These are phyloP conservation scores for Lichtheimia ornata DNA, from an alignment of 371 early-diverging fungal genomes.

Conservation along the genomic window DNA sequence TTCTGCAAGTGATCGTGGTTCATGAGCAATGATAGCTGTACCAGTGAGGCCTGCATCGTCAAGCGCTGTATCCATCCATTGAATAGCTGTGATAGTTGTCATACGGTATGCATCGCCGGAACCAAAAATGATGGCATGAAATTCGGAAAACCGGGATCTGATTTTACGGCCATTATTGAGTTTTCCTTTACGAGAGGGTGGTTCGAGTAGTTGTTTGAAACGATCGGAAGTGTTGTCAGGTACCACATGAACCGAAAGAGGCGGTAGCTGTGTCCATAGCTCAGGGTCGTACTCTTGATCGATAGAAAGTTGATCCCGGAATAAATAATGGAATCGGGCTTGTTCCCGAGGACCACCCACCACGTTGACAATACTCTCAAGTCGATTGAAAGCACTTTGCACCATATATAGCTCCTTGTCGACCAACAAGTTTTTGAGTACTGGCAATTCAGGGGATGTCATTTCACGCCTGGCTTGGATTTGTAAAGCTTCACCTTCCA, in stretches of 20 bases:
- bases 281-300: constrained; percentile 17
- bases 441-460: constrained; percentile 35
- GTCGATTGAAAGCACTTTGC: constrained; percentile 47
- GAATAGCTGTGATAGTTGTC: constrained; percentile 64
- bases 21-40: constrained; percentile 47
- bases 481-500: constrained; percentile 50
- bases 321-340: constrained; percentile 40
- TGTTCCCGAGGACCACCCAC: constrained; percentile 56
- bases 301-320: constrained; percentile 26
- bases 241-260: constrained; percentile 34
- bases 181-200: constrained; percentile 18
- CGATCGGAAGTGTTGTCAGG: constrained; percentile 44
- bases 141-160: constrained; percentile 41
- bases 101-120: constrained; percentile 51
- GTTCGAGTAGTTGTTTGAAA: constrained; percentile 39
- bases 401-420: constrained; percentile 46
- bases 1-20: constrained; percentile 60
- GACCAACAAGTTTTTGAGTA: constrained; percentile 30
- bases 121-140: constrained; percentile 61
- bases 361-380: constrained; percentile 42
- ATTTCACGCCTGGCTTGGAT: constrained; percentile 53
- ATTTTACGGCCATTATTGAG: constrained; percentile 51
- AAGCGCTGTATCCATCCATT: constrained; percentile 57
- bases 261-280: constrained; percentile 33
- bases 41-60: constrained; percentile 49